Evolutionary conservation across 306 rosid genomes (phyloP).

Genomic region (Gastrolobium bilobum): DNA sequence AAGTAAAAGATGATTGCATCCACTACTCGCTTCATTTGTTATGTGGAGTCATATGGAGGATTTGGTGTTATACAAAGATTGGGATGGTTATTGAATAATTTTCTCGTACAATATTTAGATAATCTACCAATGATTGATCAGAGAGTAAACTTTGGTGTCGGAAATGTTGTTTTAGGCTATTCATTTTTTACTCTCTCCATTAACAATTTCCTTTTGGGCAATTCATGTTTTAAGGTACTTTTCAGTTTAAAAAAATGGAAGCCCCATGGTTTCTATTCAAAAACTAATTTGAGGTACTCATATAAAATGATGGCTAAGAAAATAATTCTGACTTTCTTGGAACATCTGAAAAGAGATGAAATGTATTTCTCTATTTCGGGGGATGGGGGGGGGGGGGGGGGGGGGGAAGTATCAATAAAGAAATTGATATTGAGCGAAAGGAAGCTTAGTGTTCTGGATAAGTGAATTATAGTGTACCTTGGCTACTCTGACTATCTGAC

Average conservation of each 20-base stretch:
- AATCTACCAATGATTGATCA: slow-evolving; percentile 16
- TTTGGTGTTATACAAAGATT: slow-evolving; percentile 8
- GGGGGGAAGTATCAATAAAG: background rate
- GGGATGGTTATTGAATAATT: slow-evolving; percentile 12
- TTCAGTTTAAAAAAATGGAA: slow-evolving; percentile 16
- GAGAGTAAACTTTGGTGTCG: background rate
- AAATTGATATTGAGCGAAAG: background rate
- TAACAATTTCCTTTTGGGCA: slow-evolving; percentile 10
- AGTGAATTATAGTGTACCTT: background rate
- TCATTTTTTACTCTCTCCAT: background rate
- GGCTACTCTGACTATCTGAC: background rate
- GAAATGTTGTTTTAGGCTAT: slow-evolving; percentile 33
- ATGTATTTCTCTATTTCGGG: background rate
- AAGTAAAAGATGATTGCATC: slow-evolving; percentile 28
- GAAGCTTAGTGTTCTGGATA: slow-evolving; percentile 10
- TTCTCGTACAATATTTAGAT: slow-evolving; percentile 18
- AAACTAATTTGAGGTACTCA: background rate
- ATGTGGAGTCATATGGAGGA: background rate
- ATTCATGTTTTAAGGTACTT: slow-evolving; percentile 2
- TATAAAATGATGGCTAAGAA: slow-evolving; percentile 3
- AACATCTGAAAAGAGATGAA: slow-evolving; percentile 11
- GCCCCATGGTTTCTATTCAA: background rate
- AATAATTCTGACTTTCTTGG: slow-evolving; percentile 24
- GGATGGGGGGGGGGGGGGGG: too few species aligned
- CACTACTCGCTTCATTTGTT: background rate